Evolutionary conservation across 2,329 filamentous ascomycete species (phyloP).

Genomic region (Byssothecium circinans): DNA sequence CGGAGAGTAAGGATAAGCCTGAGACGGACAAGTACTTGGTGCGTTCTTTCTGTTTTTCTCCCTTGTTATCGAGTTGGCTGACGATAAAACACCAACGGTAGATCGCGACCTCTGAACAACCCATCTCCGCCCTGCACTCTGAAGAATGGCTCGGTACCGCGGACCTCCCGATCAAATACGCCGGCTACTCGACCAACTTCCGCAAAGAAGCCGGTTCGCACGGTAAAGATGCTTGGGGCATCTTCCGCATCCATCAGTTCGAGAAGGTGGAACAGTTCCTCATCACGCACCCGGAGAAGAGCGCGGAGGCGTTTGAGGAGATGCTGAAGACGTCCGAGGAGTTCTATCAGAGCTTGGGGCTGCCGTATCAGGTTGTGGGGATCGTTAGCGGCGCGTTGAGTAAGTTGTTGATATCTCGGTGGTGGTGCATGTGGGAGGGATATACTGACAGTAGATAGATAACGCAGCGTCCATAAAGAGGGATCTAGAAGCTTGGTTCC

Average conservation of each 20-base stretch:
- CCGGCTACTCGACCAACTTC: slow-evolving; percentile 94
- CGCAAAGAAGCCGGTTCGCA: slow-evolving; percentile 92
- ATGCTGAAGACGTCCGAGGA: slow-evolving; percentile 93
- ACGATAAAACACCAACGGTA: not conserved
- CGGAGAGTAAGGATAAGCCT: slow-evolving; percentile 73
- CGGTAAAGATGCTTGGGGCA: slow-evolving; percentile 93
- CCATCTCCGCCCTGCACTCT: slow-evolving; percentile 87
- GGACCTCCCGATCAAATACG: slow-evolving; percentile 84
- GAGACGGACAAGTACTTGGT: slow-evolving; percentile 73
- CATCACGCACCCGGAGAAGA: slow-evolving; percentile 73
- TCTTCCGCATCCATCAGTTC: slow-evolving; percentile 97
- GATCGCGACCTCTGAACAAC: slow-evolving; percentile 89
- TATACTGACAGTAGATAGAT: slow-evolving; percentile 22
- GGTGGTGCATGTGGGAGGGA: not conserved
- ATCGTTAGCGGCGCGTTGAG: slow-evolving; percentile 95
- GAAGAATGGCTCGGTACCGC: slow-evolving; percentile 88
- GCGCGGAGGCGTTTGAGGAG: slow-evolving; percentile 88
- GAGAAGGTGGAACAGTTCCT: slow-evolving; percentile 61
- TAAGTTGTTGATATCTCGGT: slow-evolving; percentile 14
- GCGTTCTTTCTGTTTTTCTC: not conserved
- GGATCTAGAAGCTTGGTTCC: slow-evolving; percentile 85
- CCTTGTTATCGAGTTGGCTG: not conserved
- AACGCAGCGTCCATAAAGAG: slow-evolving; percentile 73
- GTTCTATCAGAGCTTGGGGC: slow-evolving; percentile 86
- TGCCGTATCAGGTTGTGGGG: slow-evolving; percentile 88